Conservation (phyloP, 164 flowering plant species). For the Nelumbo lutea region DNA sequence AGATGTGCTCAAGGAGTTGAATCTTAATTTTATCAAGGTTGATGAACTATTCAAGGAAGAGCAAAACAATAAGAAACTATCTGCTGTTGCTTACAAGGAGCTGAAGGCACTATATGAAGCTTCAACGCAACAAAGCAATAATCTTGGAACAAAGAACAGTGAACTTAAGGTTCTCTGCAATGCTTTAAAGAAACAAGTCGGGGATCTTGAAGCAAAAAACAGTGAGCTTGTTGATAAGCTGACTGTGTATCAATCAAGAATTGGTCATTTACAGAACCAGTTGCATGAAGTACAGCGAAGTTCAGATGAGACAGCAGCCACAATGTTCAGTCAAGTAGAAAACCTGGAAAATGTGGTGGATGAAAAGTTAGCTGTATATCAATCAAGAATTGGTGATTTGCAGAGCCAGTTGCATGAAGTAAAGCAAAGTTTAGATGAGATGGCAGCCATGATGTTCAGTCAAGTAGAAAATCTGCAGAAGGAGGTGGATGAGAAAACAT, state of each 20-base stretch:
- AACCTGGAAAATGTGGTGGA: conserved; percentile 40
- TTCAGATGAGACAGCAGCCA: conserved; percentile 35
- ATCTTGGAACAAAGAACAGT: conserved; percentile 24
- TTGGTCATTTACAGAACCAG: conserved; percentile 40
- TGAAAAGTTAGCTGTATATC: conserved; percentile 15
- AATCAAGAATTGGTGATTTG: conserved; percentile 34
- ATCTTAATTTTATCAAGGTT: conserved; percentile 38
- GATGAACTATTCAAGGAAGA: conserved; percentile 29
- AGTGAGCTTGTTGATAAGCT: conserved; percentile 36
- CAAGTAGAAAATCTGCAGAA: conserved; percentile 47
- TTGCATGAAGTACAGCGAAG: conserved; percentile 33
- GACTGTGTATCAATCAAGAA: conserved; percentile 29
- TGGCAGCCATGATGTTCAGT: conserved; percentile 21
- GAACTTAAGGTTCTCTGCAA: conserved; percentile 54
- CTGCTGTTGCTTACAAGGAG: conserved; percentile 30
- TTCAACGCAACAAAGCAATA: conserved; percentile 31
- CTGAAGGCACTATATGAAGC: conserved; percentile 49
- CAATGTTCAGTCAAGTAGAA: conserved; percentile 32
- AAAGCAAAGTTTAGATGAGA: conserved; percentile 36
- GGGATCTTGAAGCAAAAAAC: conserved; percentile 31
- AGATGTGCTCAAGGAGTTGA: conserved; percentile 41
- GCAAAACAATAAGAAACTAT: conserved; percentile 25
- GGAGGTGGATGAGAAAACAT: conserved; percentile 34
- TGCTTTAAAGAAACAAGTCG: conserved; percentile 36
- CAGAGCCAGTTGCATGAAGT: conserved; percentile 36